A percentile compares a stretch with the other conserved stretches of the same genome.
Conservation (phyloP, 2,329 filamentous ascomycete genomes). For the Cordyceps fumosorosea region DNA sequence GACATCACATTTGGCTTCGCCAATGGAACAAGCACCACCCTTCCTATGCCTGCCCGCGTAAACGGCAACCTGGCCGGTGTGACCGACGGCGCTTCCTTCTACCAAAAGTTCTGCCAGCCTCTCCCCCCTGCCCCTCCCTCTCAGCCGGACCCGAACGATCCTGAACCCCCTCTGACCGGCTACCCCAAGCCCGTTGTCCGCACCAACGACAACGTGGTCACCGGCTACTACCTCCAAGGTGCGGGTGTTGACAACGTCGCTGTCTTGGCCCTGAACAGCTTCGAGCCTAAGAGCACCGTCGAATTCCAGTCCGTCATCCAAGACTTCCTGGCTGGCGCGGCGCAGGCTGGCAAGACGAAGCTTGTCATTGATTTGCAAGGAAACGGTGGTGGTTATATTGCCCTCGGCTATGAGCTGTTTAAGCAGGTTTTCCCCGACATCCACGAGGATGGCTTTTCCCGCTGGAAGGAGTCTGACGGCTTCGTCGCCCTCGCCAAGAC, state of each 20-base stretch:
- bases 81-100: slow-evolving; percentile 27
- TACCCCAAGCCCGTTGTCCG: slow-evolving; percentile 27
- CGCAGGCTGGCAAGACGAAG: slow-evolving; percentile 47
- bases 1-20: slow-evolving; percentile 30
- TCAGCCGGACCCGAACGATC: not conserved
- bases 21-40: slow-evolving; percentile 25
- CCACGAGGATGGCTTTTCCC: slow-evolving; percentile 30
- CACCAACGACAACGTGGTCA: slow-evolving; percentile 21
- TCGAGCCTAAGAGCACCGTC: slow-evolving; percentile 21
- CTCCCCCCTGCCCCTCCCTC: not conserved
- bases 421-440: slow-evolving; percentile 44
- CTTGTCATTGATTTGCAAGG: slow-evolving; percentile 52
- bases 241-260: slow-evolving; percentile 29
- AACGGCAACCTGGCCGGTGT: slow-evolving; percentile 24
- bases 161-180: slow-evolving; percentile 10
- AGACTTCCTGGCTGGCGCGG: slow-evolving; percentile 30
- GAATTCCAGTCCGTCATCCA: slow-evolving; percentile 30
- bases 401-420: slow-evolving; percentile 58
- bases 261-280: slow-evolving; percentile 24
- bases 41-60: slow-evolving; percentile 23
- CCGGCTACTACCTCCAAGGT: slow-evolving; percentile 31
- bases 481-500: slow-evolving; percentile 40
- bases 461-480: slow-evolving; percentile 32
- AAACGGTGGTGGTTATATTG: slow-evolving; percentile 53
- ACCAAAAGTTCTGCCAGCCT: slow-evolving; percentile 27